Evolutionary conservation across 73 alveolate genomes (phyloP), one percentile per base, ranked within the genome.

Genomic region (Urostyla sp.): DNA sequence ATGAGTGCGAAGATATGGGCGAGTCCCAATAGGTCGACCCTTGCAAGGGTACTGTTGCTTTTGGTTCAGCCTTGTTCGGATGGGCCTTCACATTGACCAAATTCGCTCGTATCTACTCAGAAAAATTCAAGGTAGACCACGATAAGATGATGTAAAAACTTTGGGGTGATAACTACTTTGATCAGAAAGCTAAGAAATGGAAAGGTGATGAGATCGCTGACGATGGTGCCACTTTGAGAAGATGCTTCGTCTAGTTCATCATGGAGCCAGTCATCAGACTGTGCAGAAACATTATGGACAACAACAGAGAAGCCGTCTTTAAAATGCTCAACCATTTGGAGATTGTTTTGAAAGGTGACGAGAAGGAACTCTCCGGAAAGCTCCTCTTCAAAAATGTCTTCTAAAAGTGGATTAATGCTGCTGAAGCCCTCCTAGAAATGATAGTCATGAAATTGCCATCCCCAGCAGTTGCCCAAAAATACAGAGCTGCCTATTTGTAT

Each of bases 111-210:
- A 91, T 96, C 87, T 95, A 95, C 82, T 90, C 99, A 32, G 72
- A 52, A 56, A 96, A 96, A 87, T 93, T 96, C 91, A 89, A 89
- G 56, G 95, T 93, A 56, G 98, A 96, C 78, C 80, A 83, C 90
- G 93, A 88, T 49, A 96, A 90, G 91, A 90, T 98, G 96, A 85
- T 89, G 97, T 67, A 85, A 80, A 96, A 90, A 79, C 90, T 98
- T 66, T 98, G 99, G 99, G 99, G 99, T 21, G 99, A 98, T 80
- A 92, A 96, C 94, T 98, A 84, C 96, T 98, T 91, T 90, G 98
- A 98, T 83, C 96, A 98, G 67, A 95, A 92, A 82, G 93, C 90
- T 74, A 98, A 98, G 97, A 94, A 93, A 72, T 95, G 99, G 99
- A 50, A 92, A 89, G 82, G 83, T 85, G 92, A 89, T 43, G 84